A percentile compares a stretch with the other conserved stretches of the same genome.
Conservation (phyloP, 73 alveolate species). For the Tetrahymena thermophila region DNA sequence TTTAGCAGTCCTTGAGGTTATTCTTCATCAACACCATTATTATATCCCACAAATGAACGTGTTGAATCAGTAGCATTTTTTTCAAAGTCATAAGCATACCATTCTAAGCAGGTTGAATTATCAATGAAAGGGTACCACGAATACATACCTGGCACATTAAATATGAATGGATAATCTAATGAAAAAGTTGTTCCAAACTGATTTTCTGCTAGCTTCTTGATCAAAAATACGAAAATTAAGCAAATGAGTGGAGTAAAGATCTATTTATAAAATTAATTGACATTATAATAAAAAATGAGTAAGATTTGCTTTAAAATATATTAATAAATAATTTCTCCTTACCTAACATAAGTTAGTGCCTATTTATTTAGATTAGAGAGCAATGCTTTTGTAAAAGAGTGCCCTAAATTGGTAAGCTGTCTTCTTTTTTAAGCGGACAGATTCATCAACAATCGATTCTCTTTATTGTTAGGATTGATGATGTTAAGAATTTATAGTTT, state of each 20-base stretch:
- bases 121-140: conserved; percentile 51
- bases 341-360: conserved; percentile 69
- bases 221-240: conserved; percentile 63
- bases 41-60: conserved; percentile 23
- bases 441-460: background rate
- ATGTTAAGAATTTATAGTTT: background rate
- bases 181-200: conserved; percentile 57
- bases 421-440: background rate
- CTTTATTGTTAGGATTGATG: background rate
- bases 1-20: background rate
- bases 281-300: background rate
- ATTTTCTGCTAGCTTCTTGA: conserved; percentile 61
- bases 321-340: background rate
- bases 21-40: background rate
- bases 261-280: background rate
- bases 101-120: conserved; percentile 59
- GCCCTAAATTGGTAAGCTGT: conserved; percentile 42
- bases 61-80: conserved; percentile 58
- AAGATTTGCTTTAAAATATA: background rate
- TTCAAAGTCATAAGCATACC: background rate
- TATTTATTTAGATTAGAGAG: conserved; percentile 55
- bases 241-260: conserved; percentile 81
- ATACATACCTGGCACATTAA: conserved; percentile 44
- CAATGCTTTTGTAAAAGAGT: conserved; percentile 57
- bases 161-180: conserved; percentile 40